Evolutionary conservation across 169 alveolate species (phyloP).

Genomic region (Plasmodium cynomolgi): DNA sequence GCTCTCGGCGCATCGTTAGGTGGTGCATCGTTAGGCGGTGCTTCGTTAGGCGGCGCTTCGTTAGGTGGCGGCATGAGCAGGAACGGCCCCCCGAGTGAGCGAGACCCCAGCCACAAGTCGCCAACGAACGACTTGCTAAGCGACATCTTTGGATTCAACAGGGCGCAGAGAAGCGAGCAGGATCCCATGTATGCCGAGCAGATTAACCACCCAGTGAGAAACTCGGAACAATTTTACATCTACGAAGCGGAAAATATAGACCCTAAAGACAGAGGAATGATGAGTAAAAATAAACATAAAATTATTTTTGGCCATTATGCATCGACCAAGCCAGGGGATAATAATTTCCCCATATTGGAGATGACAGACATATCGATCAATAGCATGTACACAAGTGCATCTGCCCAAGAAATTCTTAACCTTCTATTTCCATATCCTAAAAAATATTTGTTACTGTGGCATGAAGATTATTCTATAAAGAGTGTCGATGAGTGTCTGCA

Average conservation of each 20-base stretch:
- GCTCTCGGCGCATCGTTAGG: background rate
- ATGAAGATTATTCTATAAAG: constrained; percentile 73
- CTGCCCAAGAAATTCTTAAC: constrained; percentile 59
- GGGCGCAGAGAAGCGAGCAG: background rate
- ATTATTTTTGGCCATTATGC: constrained; percentile 67
- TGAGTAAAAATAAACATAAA: constrained; percentile 76
- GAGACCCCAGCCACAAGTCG: background rate
- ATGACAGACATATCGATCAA: constrained; percentile 72
- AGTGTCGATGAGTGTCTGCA: constrained; percentile 72
- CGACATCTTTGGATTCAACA: constrained; percentile 17
- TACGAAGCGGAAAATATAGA: constrained; percentile 73
- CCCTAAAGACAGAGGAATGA: constrained; percentile 76
- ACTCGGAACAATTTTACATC: constrained; percentile 36
- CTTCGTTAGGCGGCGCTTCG: too few species aligned
- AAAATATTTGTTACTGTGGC: constrained; percentile 74
- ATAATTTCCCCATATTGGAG: constrained; percentile 42
- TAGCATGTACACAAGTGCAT: constrained; percentile 74
- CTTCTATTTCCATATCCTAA: constrained; percentile 62
- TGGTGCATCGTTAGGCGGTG: background rate
- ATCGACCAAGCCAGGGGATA: constrained; percentile 46
- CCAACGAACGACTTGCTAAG: constrained; percentile 13
- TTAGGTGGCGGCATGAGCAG: background rate
- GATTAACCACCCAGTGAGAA: background rate
- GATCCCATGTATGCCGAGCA: background rate
- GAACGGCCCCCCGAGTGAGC: background rate